Evolutionary conservation across 768 basidiomycete genomes (phyloP), one percentile per base, ranked within the genome.

Genomic region (Krasilnikovozyma curviuscula): DNA sequence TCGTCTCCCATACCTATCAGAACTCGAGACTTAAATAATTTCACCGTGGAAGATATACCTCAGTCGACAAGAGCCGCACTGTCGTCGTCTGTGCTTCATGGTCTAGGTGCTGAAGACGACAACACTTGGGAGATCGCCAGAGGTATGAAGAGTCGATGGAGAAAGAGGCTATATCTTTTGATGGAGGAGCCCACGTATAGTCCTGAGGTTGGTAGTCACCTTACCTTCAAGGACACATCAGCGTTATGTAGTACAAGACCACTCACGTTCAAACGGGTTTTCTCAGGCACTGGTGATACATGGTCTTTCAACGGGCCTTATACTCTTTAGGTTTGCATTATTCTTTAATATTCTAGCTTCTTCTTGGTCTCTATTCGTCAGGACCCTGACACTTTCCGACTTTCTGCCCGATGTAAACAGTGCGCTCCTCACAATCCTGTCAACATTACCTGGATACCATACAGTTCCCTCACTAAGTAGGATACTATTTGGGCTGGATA

Each of bases 401-500:
- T 27, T 16, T 10, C 12, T 16, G 19, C 29, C 5, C 23, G n/a
- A 5, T 13, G 7, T 12, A 9, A 23, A 1, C 48, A 66, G 65
- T 41, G 65, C 64, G 3, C 39, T 64, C 24, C 44, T 66, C 3
- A 66, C 65, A 0, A 59, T 59, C 9, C 40, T 66, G 9, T 66
- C 65, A 1, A 66, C 65, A 1, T 49, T 66, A 19, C 65, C 65
- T 2, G 59, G 63, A 3, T 64, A 63, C 30, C 65, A 66, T 39
- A 63, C 60, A 4, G 54, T 64, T 41, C 60, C 59, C 7, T 74
- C 78, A 3, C 73, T 76, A 3, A 74, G 72, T 13, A 68, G 76
- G 31, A 68, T 79, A 7, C 84, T 86, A 76, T 91, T 91, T 53
- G 86, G 86, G 1, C 60, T 85, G 19, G 86, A 89, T 66, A 85